Percentiles rank a stretch among this genome's conserved stretches.
These are phyloP conservation scores for Volvox africanus DNA, from an alignment of 139 green algal species.

Conservation along the genomic window DNA sequence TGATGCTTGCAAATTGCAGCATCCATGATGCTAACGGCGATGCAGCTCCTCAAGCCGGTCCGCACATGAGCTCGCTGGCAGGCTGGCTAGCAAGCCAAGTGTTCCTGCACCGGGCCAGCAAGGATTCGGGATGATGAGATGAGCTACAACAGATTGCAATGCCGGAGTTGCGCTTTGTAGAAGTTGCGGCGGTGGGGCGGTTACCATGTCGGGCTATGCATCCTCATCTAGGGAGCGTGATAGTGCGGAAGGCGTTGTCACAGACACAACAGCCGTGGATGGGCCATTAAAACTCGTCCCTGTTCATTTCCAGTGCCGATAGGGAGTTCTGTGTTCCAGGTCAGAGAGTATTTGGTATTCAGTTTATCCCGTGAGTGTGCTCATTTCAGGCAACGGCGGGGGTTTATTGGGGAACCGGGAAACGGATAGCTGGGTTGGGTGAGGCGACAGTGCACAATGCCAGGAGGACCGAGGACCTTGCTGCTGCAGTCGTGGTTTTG, in stretches of 20 bases:
- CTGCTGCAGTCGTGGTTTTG: not conserved
- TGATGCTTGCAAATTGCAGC: no score
- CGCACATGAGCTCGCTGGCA: no score
- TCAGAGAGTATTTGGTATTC: conserved; percentile 12
- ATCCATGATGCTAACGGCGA: no score
- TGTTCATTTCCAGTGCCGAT: not conserved
- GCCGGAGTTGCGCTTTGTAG: not conserved
- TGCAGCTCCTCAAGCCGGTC: no score
- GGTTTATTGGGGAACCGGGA: not conserved
- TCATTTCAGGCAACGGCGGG: not conserved
- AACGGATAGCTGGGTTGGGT: not conserved
- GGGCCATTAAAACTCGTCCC: not conserved
- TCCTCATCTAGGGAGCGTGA: conserved; percentile 5
- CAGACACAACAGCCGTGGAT: not conserved
- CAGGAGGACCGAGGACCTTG: not conserved
- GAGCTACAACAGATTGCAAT: not conserved
- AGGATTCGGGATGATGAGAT: not conserved
- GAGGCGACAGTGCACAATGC: not conserved
- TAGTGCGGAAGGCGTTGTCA: not conserved
- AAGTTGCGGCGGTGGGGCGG: not conserved
- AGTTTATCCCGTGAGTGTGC: not conserved
- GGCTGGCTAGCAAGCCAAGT: no score
- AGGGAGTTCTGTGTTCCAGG: not conserved
- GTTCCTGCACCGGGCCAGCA: no score
- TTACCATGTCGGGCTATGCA: not conserved